Base-by-base conservation (phyloP, 345 rosid species). In the Sonneratia alba region DNA sequence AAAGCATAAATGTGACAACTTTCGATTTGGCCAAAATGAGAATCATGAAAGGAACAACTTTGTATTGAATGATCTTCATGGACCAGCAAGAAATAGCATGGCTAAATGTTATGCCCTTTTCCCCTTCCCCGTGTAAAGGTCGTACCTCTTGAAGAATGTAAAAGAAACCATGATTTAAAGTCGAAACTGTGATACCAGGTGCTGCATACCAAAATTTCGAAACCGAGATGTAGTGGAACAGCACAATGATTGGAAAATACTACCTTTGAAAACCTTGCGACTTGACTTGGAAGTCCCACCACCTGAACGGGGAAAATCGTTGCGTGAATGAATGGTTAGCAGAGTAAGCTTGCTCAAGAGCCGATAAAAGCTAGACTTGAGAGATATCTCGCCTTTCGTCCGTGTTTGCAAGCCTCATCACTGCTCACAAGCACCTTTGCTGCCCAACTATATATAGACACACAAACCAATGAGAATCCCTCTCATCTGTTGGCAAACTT, bases 271-370 rank as follows among this genome's bases (percentile, higher is more conserved):
- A 95, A 91, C 75, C 77, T 88, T 76, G 97, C 99, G 75, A 90
- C 86, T 70, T 89, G 96, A 83, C 99, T 95, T 36, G 97, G 99
- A 70, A 95, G 99, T 74, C 99, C 97, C 51, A 95, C 92, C 61
- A 85, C 83, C 99, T 95, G 92, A 82, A 11, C 19, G 11, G 6
- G 51, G 21, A 15, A 40, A 66, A 27, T 27, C 32, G 32, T 27
- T 27, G 32, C 32, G 32, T 27, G 32, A 27, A 27, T 27, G 32
- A 27, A 27, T 0, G 32, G 32, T 27, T 27, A 27, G 32, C 32
- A 27, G 32, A 27, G 32, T n/a, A 3, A 2, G 32, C 18, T 13
- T 11, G n/a, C n/a, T n/a, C 32, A 27, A 27, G 32, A 49, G 16
- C 71, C 51, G 7, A 40, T 40, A 36, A 56, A 5, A 43, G 55